Evolutionary conservation across 306 rosid genomes (phyloP), one percentile per base, ranked within the genome.

Genomic region (Alnus rubra): DNA sequence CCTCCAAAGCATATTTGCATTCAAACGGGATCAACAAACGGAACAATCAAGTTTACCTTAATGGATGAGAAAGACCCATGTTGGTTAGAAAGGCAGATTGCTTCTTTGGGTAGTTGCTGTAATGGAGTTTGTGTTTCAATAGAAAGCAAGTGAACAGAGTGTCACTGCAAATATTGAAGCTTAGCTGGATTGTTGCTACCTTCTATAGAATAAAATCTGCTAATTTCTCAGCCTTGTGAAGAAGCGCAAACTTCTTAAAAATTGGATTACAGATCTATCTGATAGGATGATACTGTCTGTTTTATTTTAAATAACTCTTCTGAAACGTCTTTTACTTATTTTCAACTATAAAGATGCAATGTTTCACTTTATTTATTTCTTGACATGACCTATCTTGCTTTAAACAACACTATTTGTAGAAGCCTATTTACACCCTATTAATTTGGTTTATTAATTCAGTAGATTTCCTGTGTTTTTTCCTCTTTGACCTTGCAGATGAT

Each of bases 401-500:
- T 42, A 63, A 63, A 33, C 69, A 63, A 14, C n/a, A 0, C 45
- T 5, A 31, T 28, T 39, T 18, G 48, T 68, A 1, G 14, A 39
- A 18, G 8, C 42, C n/a, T 7, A 16, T 42, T 3, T 67, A 37
- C 50, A 37, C 4, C 3, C 28, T 67, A 23, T 53, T 53, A 33
- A 55, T 19, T 64, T 23, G 72, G 49, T 52, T 68, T 64, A 14
- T 76, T 39, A 67, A 67, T 68, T 68, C 72, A 18, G 2, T 68
- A 5, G 18, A 68, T 48, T 68, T 18, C 23, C 37, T 18, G 67
- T 44, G 7, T 58, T 84, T 75, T 37, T 75, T 23, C 59, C 31
- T 65, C 58, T 83, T 64, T 76, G 77, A 77, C 77, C 76, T 65
- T 81, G 89, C 90, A 93, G 99, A 91, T 76, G 84, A 83, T 48